Evolutionary conservation across 2,329 filamentous ascomycete genomes (phyloP), one percentile per base, ranked within the genome.

Genomic region (Pseudogymnoascus sp.): DNA sequence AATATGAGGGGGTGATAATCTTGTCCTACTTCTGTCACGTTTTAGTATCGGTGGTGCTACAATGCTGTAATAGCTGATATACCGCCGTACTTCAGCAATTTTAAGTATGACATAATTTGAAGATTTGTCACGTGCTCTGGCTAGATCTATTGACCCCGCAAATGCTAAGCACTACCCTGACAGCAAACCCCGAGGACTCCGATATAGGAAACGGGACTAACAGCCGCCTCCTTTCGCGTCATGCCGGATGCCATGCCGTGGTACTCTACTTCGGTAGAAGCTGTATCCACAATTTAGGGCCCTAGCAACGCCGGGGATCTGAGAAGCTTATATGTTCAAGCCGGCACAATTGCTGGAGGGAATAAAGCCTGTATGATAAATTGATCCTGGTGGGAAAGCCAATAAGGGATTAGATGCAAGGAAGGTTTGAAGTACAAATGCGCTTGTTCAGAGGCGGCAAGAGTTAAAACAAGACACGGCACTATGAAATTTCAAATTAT

Each of bases 181-280:
- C 26, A 31, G 26, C n/a, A n/a, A 31, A 31, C 26, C 26, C 47
- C n/a, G 21, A 5, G 7, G n/a, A 18, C 47, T 57, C 47, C 47
- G 47, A 57, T 57, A 57, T 57, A 57, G 47, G 47, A 31, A 57
- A 57, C 47, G n/a, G 26, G n/a, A 57, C 47, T 57, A 18, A 31
- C 14, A 31, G 47, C n/a, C 23, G 14, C n/a, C 23, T 26, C 45
- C 23, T 26, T 23, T 45, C 42, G 45, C 5, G 23, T 7, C 47
- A 31, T n/a, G 31, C n/a, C 7, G n/a, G n/a, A 57, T 18, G n/a
- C 5, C 26, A 31, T 31, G 10, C n/a, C n/a, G 10, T 18, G 26
- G n/a, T 31, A 54, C 47, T 54, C n/a, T 31, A 51, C 21, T 29
- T 29, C 3, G 23, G 5, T 6, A n/a, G 21, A 51, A 51, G 14